Evolutionary conservation across 805 yeast genomes (phyloP), one percentile per base, ranked within the genome.

Genomic region (Lachancea sp.): DNA sequence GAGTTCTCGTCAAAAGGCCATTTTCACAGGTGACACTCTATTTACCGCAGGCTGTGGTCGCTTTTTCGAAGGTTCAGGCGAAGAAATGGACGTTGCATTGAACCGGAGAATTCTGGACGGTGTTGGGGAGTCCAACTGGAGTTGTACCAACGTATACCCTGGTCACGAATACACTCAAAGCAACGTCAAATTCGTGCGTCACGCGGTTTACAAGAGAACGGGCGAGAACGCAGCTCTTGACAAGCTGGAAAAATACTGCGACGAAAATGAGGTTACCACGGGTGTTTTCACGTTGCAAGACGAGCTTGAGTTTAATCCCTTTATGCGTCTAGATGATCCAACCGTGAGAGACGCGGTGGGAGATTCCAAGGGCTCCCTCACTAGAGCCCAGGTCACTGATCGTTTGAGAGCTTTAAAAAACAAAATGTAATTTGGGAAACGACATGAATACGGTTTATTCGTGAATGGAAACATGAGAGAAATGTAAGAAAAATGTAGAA

Each of bases 41-140:
- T 93, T 93, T 67, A 85, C 78, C 37, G 86, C 91, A 36, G 99
- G 99, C 2, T 90, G 97, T 62, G 99, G 99, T 10, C 73, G 98
- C 44, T 93, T 93, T 66, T 93, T 93, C 60, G 99, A 93, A 67
- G 99, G 99, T 2, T 71, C 74, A 11, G 89, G 90, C 0, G 66
- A 65, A 33, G 83, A 93, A 59, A 93, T 93, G 99, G 76, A 82
- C 53, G 50, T 54, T 1, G 76, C 95, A 0, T 71, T 93, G 56
- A 80, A 78, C 54, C 62, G 68, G 16, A 67, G 74, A 10, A 70
- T 93, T 48, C 71, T 91, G 42, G 90, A 95, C 0, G 65, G 68
- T 17, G 82, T 79, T 9, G 57, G 60, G 6, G 57, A 58, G 30
- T 46, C 58, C 16, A 55, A 62, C 36, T 60, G 59, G 64, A 36